Base-by-base conservation (phyloP, 2,329 filamentous ascomycete genomes). In the Aspergillus hortae region DNA sequence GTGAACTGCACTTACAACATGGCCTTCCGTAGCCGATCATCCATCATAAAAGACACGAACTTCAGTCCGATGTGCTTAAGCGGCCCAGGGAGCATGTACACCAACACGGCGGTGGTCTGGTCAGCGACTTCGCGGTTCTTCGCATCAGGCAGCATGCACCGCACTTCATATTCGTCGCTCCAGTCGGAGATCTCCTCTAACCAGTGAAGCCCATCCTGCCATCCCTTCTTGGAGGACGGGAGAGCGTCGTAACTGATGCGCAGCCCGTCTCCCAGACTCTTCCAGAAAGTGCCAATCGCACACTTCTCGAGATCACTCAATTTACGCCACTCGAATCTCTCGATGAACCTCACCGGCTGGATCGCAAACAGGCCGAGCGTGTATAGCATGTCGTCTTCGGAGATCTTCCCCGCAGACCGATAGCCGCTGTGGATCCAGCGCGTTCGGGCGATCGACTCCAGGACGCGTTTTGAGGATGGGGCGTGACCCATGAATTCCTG, bases 211-310 rank as follows among this genome's bases (percentile, higher is more conserved):
- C 80, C 79, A 57, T 81, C 77, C 4, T 65, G 62, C 58, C 77
- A 81, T 0, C 74, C 75, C 0, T 58, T 61, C 32, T 62, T 56
- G 1, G 57, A 60, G 1, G 74, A 77, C 0, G 74, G 74, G n/a
- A 84, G 68, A 1, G 56, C 63, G 2, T 70, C 68, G 44, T 74
- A 81, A 3, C 71, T 69, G 50, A 91, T 87, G 0, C 77, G 79
- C 82, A 91, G 87, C 48, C 82, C 81, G 59, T 90, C 84, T 12
- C 87, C 88, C 14, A 89, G 71, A 48, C 77, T 77, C 67, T 88
- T 88, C 87, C 87, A 91, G 61, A 88, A 83, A 0, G 82, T 84
- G 14, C 81, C 84, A 27, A 86, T 69, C 0, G 86, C 87, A 55
- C 85, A 88, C 9, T 75, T 67, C 67, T 92, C 89, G 69, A 91